Percentiles rank a stretch among this genome's conserved stretches.
Evolutionary conservation across 2,329 filamentous ascomycete genomes (phyloP).

Genomic region (Paracamarosporium sp.): DNA sequence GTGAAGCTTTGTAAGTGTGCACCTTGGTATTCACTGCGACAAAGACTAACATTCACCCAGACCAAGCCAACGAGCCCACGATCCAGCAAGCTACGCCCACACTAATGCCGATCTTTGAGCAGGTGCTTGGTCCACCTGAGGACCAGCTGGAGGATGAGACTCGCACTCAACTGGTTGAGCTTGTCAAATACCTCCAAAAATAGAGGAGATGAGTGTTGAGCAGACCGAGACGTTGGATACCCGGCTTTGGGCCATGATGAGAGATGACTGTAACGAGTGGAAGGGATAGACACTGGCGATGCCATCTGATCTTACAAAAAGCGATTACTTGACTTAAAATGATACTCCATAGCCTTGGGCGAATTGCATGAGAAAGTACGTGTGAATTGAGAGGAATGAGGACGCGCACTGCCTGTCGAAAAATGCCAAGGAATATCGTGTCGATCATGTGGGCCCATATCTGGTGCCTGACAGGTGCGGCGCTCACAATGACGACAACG

Average conservation of each 20-base stretch:
- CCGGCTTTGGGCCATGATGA: conserved; percentile 10
- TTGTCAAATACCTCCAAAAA: conserved; percentile 62
- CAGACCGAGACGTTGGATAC: conserved; percentile 26
- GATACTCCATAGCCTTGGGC: conserved; percentile 11
- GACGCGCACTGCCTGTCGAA: not conserved
- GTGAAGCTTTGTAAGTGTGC: conserved; percentile 79
- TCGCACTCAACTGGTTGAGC: conserved; percentile 68
- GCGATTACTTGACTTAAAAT: conserved; percentile 3
- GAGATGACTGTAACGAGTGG: conserved; percentile 9
- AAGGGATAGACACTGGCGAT: not conserved
- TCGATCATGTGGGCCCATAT: conserved; percentile 9
- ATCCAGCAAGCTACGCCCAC: conserved; percentile 73
- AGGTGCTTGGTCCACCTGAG: conserved; percentile 73
- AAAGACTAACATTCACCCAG: conserved; percentile 42
- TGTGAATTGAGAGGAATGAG: not conserved
- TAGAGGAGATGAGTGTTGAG: conserved; percentile 30
- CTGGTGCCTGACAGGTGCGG: conserved; percentile 10
- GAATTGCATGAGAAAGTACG: not conserved
- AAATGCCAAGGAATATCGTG: conserved; percentile 1
- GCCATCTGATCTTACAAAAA: conserved; percentile 1
- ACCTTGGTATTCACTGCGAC: not conserved
- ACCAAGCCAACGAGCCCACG: conserved; percentile 72
- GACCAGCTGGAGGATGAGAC: conserved; percentile 79
- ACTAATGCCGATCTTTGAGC: conserved; percentile 74
- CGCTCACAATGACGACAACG: conserved; percentile 12